phyloP scores from a whole-genome alignment of 257 asterid species.

The Asclepias syriaca region DNA sequence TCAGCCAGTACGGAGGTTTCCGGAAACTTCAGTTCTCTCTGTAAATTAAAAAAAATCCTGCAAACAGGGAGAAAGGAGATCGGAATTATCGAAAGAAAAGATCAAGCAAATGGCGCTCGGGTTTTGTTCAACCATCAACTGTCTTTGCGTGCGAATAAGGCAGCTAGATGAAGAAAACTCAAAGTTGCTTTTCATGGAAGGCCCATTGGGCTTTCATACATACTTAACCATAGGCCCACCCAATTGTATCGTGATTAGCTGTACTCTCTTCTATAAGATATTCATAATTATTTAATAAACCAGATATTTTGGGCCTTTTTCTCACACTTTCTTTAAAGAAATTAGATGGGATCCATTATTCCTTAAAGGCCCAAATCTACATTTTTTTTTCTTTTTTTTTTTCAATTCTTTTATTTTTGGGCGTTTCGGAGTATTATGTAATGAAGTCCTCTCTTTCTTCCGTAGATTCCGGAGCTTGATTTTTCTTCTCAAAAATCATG shows the following conservation, averaged over 20 bases:
- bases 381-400: too few relatives aligned
- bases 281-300: too few relatives aligned
- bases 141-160: slow-evolving; percentile 12
- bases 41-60: not conserved
- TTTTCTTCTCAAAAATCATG: not conserved
- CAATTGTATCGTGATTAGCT: too few relatives aligned
- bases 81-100: slow-evolving; percentile 19
- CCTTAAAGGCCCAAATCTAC: too few relatives aligned
- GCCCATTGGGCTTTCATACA: not conserved
- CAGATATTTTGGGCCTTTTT: too few relatives aligned
- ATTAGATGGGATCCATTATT: too few relatives aligned
- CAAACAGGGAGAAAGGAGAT: not conserved
- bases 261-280: too few relatives aligned
- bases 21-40: not conserved
- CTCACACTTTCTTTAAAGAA: too few relatives aligned
- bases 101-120: slow-evolving; percentile 2
- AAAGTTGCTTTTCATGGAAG: not conserved
- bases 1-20: slow-evolving; percentile 1
- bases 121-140: slow-evolving; percentile 16
- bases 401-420: not conserved
- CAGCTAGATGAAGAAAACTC: not conserved
- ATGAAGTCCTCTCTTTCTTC: not conserved
- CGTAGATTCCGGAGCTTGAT: not conserved
- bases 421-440: not conserved
- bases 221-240: not conserved